Evolutionary conservation across 2,329 filamentous ascomycete genomes (phyloP), one percentile per base, ranked within the genome.

Genomic region (Alternaria incomplexa): DNA sequence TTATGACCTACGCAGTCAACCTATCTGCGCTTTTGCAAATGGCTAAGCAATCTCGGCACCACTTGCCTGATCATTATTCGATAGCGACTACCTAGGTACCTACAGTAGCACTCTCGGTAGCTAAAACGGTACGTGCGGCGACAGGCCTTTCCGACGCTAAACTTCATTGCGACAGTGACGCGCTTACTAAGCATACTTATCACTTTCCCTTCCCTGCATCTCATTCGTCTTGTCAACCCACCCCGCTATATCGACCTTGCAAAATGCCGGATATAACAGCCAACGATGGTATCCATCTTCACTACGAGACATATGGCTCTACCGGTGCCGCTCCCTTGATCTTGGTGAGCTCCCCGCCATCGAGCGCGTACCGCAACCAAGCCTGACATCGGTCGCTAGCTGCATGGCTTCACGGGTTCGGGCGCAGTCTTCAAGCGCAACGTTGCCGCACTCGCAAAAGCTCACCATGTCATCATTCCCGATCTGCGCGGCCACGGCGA

Each of bases 391-490:
- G 13, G 43, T 17, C n/a, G 8, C 13, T 23, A 73, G 73, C 65
- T 75, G 9, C 73, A 75, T 48, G 73, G 73, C 54, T 75, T 74
- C 55, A 75, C 73, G 17, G 72, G 73, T 20, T 71, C 73, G 0
- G 60, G 66, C 0, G 53, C 62, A n/a, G 69, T 71, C 10, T 75
- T 73, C 56, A 47, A 62, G 13, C 69, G 66, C 23, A 74, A 74
- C 25, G 23, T 68, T 3, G 6, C 44, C 1, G 40, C 46, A 12
- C 43, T 75, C 5, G 65, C 70, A 0, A 11, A 58, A 12, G 40
- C 54, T 7, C 59, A 61, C 11, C 54, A 58, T 53, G 65, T 72
- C 6, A 55, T 74, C 3, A 63, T 68, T 1, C 73, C 69, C 7
- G 69, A 74, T 45, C 45, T 75, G 6, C 73, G 74, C 8, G 74